These are phyloP conservation scores for Penicillium brevicompactum DNA, from an alignment of 2,329 filamentous ascomycete species.

Conservation along the genomic window DNA sequence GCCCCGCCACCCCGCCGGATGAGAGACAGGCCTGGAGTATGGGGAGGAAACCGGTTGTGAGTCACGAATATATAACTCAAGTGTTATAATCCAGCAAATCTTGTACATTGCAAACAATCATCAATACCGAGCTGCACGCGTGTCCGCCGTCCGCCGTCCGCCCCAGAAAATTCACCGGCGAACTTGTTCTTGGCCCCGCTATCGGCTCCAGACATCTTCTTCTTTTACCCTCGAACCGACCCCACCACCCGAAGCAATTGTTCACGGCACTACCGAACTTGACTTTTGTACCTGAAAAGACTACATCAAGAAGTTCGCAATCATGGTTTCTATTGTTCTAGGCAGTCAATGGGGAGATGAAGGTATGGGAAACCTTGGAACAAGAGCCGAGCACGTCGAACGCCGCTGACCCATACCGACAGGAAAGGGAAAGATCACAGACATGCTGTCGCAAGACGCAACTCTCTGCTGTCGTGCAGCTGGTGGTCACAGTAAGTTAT, in stretches of 20 bases:
- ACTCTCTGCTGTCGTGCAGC: slow-evolving; percentile 49
- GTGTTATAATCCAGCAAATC: too few relatives aligned
- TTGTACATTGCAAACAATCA: neutral
- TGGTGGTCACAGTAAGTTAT: slow-evolving; percentile 49
- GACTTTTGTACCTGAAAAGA: neutral
- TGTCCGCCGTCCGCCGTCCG: neutral
- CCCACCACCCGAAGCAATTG: slow-evolving; percentile 10
- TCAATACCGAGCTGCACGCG: neutral
- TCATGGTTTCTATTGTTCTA: slow-evolving; percentile 48
- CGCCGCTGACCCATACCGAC: slow-evolving; percentile 11
- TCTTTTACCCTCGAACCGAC: slow-evolving; percentile 5
- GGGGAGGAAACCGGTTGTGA: slow-evolving; percentile 3
- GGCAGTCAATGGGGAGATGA: slow-evolving; percentile 53
- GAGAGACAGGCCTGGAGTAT: neutral
- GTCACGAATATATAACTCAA: neutral
- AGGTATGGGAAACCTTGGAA: slow-evolving; percentile 29
- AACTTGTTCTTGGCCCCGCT: slow-evolving; percentile 12
- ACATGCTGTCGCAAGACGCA: slow-evolving; percentile 49
- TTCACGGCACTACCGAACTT: neutral
- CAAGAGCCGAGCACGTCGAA: neutral
- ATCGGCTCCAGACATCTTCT: slow-evolving; percentile 10
- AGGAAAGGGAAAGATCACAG: slow-evolving; percentile 53
- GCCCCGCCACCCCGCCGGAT: slow-evolving; percentile 13
- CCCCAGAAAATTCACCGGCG: slow-evolving; percentile 5
- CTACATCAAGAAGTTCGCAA: slow-evolving; percentile 7